Base-by-base conservation (phyloP, 331 rosid species). In the Malus hybrid region DNA sequence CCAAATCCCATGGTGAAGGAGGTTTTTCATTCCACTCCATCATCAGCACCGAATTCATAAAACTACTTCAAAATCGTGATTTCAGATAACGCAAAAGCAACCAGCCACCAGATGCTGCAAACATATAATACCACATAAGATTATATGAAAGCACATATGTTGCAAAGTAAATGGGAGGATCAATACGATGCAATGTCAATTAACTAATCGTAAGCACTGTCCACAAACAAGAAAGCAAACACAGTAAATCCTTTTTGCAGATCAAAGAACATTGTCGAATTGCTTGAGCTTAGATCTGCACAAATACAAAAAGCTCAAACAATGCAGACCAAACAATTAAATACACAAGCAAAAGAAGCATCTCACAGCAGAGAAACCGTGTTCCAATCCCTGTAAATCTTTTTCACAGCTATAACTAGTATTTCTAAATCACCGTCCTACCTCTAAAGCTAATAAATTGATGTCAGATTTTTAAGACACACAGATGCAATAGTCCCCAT, bases 1-100 rank as follows among this genome's bases (percentile, higher is more conserved):
- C 97, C 96, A 90, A 91, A 57, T 91, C 95, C 97, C 98, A 91
- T 70, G 83, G 84, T 12, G 84, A 86, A 1, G 80, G 73, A 74
- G 91, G 82, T 68, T 86, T 90, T 20, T 83, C 81, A 77, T 85
- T 91, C 98, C 97, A 94, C 85, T 90, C 97, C 98, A 94, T 94
- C 74, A 75, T 61, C 68, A 67, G 69, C 73, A 27, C 61, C 46
- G 70, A 34, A 33, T 73, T 67, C 76, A 36, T 65, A 61, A 67
- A 76, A 79, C 69, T 66, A 57, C 72, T 79, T 81, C 79, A 71
- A 71, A 83, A 62, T 42, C 61, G 54, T 60, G 62, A 28, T 2
- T 52, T 75, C 70, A 29, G 46, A 67, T 39, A 70, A 75, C 57
- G 72, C 86, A 80, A 73, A 76, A 31, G 74, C 66, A 78, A 59